Evolutionary conservation across 2,329 filamentous ascomycete species (phyloP).

Genomic region (Trematosphaeria pertusa): DNA sequence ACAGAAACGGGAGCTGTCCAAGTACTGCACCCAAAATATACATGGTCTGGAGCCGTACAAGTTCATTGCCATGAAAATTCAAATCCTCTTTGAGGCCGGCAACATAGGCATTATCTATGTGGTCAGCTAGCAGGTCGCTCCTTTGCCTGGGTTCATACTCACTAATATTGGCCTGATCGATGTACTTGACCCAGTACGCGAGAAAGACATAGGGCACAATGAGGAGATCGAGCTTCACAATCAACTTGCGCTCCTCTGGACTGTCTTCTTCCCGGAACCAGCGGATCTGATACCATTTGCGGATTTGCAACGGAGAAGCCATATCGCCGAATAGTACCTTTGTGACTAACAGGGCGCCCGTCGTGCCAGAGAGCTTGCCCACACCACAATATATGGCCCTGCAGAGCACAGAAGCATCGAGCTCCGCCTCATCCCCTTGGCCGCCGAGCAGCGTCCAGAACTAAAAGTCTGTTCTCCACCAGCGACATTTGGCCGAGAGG

Average conservation of each 20-base stretch:
- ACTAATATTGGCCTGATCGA: slow-evolving; percentile 64
- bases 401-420: too few species aligned
- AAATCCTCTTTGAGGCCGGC: slow-evolving; percentile 62
- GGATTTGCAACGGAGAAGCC: too few species aligned
- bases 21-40: slow-evolving; percentile 60
- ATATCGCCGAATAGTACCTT: too few species aligned
- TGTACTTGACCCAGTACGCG: slow-evolving; percentile 62
- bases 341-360: too few species aligned
- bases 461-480: too few species aligned
- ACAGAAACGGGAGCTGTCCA: slow-evolving; percentile 61
- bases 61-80: slow-evolving; percentile 59
- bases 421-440: too few species aligned
- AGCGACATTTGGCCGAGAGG: too few species aligned
- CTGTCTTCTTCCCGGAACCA: slow-evolving; percentile 53
- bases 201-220: slow-evolving; percentile 65
- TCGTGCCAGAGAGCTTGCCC: too few species aligned
- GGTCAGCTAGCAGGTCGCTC: neutral
- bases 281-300: slow-evolving; percentile 36
- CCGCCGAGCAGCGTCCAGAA: too few species aligned
- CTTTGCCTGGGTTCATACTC: slow-evolving; percentile 14
- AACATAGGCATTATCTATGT: slow-evolving; percentile 62
- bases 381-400: too few species aligned
- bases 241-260: slow-evolving; percentile 58
- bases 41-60: slow-evolving; percentile 63
- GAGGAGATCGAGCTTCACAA: slow-evolving; percentile 63